Percentiles rank a stretch among this genome's conserved stretches.
These are phyloP conservation scores for Paramecium pentaurelia DNA, from an alignment of 73 alveolate genomes.

Conservation along the genomic window DNA sequence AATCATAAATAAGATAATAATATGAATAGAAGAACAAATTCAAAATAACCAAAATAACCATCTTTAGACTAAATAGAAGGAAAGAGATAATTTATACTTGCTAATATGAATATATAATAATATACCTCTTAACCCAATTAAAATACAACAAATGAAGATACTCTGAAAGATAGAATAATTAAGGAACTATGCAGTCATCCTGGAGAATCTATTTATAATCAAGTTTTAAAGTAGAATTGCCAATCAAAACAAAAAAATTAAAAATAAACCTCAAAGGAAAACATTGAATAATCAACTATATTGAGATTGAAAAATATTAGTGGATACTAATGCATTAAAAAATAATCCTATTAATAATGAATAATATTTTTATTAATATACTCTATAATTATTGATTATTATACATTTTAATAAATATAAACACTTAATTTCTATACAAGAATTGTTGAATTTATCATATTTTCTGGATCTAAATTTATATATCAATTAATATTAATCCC, in stretches of 20 bases:
- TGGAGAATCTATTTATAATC: constrained; percentile 21
- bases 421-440: too few species aligned
- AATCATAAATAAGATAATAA: not conserved
- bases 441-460: too few species aligned
- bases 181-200: constrained; percentile 30
- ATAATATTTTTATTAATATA: not conserved
- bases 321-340: not conserved
- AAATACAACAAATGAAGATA: not conserved
- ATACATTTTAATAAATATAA: too few species aligned
- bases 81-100: constrained; percentile 6
- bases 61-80: constrained; percentile 30
- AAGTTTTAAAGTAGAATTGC: not conserved
- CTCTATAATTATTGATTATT: not conserved
- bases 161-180: not conserved
- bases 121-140: not conserved
- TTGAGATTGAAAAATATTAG: not conserved
- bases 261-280: not conserved
- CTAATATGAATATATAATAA: not conserved
- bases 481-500: too few species aligned
- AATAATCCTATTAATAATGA: not conserved
- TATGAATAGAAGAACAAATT: not conserved
- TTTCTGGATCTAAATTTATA: too few species aligned
- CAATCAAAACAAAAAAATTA: not conserved
- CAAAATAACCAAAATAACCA: not conserved
- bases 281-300: not conserved